Evolutionary conservation across 352 stramenopile genomes (phyloP), one percentile per base, ranked within the genome.

Genomic region (Globisporangium spiculum): DNA sequence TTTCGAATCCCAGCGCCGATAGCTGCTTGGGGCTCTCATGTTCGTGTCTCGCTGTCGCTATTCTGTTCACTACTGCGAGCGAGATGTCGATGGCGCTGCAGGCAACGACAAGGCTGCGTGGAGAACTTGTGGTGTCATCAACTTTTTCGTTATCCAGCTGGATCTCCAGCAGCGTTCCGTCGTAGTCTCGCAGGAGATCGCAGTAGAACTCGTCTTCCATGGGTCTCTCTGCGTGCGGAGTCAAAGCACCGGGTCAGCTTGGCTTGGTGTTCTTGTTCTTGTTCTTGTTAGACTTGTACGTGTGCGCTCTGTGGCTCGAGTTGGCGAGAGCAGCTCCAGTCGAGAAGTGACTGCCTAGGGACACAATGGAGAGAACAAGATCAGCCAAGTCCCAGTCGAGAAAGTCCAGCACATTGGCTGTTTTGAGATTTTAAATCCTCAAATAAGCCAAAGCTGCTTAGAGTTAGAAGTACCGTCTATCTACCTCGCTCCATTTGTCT

Each of bases 81-180:
- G 46, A 66, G 27, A 66, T 46, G 46, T 30, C 22, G n/a, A 38
- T 38, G 20, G 18, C 9, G 24, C 55, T 61, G 30, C 55, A 61
- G 26, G 55, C 38, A 7, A 58, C 44, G 20, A 30, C 41, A 22
- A 44, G 18, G 41, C 38, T 34, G 2, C 10, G 24, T n/a, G 22
- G 34, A 18, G 54, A 26, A 18, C 5, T 10, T 30, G 30, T 44
- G 14, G 10, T 9, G 34, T 57, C 30, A 3, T 38, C 26, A 5
- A 30, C 2, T 27, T 57, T 36, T 34, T 78, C 70, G 6, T 60
- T 62, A 22, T 77, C 68, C 44, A 84, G 30, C 30, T 84, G 67
- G 36, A 84, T 67, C 57, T 84, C 73, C 1, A 80, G 57, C 52
- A 80, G 60, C 27, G 75, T 69, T 20, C 53, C 54, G 36, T 80